Base-by-base conservation (phyloP, 176 grass and related monocot species). In the Dactylis glomerata region DNA sequence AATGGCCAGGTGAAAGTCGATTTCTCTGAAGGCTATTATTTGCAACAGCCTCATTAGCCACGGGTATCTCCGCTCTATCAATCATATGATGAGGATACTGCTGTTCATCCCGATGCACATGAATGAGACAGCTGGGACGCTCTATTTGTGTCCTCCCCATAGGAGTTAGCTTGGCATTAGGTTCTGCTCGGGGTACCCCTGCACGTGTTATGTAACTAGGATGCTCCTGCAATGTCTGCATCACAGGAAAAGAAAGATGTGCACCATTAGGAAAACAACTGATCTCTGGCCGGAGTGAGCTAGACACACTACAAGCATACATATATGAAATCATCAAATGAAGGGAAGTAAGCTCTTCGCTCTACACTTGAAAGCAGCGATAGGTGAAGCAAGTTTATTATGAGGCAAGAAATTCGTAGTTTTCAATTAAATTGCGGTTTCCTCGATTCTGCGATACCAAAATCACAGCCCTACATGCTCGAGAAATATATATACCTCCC, bases 211-310 rank as follows among this genome's bases (percentile, higher is more conserved):
- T n/a, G 7, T 34, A 56, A 82, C 24, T 82, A 40, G 64, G 22
- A 55, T 9, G 22, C 15, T 10, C 42, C 68, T 70, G 62, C 41
- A 20, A 51, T 70, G 14, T 26, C 65, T 71, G 65, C 31, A 37
- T 67, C 61, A 68, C 42, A 81, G 78, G 28, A 81, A 49, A 68
- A 51, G 17, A 66, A 77, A 77, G 17, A 23, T 57, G 32, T 2
- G 20, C 20, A 38, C 30, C 38, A 38, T 77, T 23, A 73, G 69
- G 58, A 13, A 14, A 62, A 62, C 12, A 23, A 4, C 67, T 70
- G 5, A 72, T 64, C 61, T 64, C 61, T 15, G 5, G 30, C 5
- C 15, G 45, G 45, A 30, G 24, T 49, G 42, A 73, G 70, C 26
- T 73, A 73, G 70, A 73, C 42, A 73, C 70, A 73, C 14, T 47